Conservation (phyloP, 2,329 filamentous ascomycete genomes). For the Penicillium sp. region DNA sequence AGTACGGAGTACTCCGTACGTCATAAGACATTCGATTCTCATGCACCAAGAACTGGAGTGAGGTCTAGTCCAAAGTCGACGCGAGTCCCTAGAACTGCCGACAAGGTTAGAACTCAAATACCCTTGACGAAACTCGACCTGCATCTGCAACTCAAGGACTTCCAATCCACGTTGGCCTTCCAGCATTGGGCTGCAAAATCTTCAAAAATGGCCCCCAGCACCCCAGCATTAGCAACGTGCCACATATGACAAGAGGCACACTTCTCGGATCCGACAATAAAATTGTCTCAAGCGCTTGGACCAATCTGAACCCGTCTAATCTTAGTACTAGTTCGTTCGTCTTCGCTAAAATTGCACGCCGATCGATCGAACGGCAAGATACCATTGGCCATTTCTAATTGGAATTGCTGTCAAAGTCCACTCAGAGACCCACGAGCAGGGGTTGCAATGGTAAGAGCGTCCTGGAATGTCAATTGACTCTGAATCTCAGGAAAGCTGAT, state of each 20-base stretch:
- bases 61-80: background rate
- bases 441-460: background rate
- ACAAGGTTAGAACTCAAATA: background rate
- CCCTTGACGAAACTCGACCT: background rate
- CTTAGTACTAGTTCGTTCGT: background rate
- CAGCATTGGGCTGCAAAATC: background rate
- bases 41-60: background rate
- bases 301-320: background rate
- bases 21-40: background rate
- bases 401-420: background rate
- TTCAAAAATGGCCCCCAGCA: background rate
- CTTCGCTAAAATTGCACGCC: background rate
- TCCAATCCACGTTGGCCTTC: background rate
- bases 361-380: background rate
- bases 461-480: slow-evolving; percentile 10
- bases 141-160: background rate
- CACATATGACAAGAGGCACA: background rate
- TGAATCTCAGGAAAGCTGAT: slow-evolving; percentile 12
- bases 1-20: too few relatives aligned
- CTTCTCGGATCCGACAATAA: background rate
- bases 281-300: background rate
- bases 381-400: background rate
- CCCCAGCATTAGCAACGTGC: background rate
- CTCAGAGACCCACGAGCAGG: background rate
- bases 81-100: background rate